Conservation (phyloP, 495 filamentous ascomycete species). For the Sordaria brevicollis region DNA sequence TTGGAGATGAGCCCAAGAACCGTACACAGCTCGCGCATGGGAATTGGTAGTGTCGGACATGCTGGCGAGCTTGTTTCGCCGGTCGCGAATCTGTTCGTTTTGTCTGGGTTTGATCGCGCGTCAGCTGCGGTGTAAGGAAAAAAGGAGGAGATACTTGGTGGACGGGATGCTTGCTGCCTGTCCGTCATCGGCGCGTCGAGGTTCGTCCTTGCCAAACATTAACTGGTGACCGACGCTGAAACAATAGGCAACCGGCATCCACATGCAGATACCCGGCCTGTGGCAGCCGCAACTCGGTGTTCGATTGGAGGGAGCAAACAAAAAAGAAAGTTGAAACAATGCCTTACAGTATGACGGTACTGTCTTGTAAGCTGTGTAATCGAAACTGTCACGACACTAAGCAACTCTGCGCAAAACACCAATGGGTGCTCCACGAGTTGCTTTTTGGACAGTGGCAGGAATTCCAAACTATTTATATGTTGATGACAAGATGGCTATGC, state of each 20-base stretch:
- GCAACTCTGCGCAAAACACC: neutral
- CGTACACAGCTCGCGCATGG: neutral
- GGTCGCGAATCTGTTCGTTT: neutral
- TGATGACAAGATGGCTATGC: neutral
- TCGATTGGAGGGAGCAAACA: neutral
- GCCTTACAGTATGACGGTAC: neutral
- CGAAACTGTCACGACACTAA: neutral
- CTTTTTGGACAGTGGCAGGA: neutral
- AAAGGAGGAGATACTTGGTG: neutral
- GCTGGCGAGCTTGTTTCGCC: neutral
- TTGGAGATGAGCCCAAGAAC: neutral
- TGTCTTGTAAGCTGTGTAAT: neutral
- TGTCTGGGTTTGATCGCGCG: neutral
- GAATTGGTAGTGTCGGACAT: neutral
- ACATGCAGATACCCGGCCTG: neutral
- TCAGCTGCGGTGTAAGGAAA: neutral
- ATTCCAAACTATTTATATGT: neutral
- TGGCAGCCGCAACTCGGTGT: neutral
- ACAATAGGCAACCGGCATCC: neutral
- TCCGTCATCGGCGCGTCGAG: neutral
- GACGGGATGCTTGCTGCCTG: neutral
- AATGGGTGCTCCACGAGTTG: neutral
- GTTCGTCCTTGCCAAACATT: neutral
- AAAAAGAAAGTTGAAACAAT: neutral
- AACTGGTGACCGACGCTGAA: neutral